Conservation (phyloP, 139 green algal species). For the Nannochloris sp. region DNA sequence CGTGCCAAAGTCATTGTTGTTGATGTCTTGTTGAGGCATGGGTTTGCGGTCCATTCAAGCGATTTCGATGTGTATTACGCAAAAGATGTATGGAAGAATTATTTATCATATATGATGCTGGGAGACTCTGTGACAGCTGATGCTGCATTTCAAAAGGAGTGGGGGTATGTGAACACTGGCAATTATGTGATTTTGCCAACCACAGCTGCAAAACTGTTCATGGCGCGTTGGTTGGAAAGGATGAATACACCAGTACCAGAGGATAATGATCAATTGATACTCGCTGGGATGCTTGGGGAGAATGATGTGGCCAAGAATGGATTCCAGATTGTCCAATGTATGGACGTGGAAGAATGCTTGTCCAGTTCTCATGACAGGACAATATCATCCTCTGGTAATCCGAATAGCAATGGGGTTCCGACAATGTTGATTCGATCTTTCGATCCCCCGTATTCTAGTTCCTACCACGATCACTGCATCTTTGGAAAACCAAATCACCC, state of each 20-base stretch:
- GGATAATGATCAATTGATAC: too few species aligned
- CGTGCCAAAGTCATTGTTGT: conserved; percentile 4
- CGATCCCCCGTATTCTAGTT: background rate
- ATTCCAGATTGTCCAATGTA: too few species aligned
- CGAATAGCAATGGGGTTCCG: too few species aligned
- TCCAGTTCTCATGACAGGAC: too few species aligned
- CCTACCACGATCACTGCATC: conserved; percentile 35
- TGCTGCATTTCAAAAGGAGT: conserved; percentile 10
- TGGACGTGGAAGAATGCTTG: too few species aligned
- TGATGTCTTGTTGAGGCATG: background rate
- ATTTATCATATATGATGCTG: conserved; percentile 5
- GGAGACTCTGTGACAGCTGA: background rate
- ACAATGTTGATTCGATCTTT: too few species aligned
- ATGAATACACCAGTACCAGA: conserved; percentile 1
- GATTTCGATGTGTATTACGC: conserved; percentile 14
- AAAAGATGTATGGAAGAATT: background rate
- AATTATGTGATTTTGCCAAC: conserved; percentile 10
- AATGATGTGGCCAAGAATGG: too few species aligned
- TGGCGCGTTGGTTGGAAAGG: conserved; percentile 1
- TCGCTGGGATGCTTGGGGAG: too few species aligned
- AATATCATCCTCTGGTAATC: too few species aligned
- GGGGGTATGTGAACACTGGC: conserved; percentile 9
- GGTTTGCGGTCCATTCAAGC: background rate
- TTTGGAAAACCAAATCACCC: conserved; percentile 51
- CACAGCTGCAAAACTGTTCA: background rate